These are phyloP conservation scores for Monosporascus sp. DNA, from an alignment of 2,329 filamentous ascomycete species.

Conservation along the genomic window DNA sequence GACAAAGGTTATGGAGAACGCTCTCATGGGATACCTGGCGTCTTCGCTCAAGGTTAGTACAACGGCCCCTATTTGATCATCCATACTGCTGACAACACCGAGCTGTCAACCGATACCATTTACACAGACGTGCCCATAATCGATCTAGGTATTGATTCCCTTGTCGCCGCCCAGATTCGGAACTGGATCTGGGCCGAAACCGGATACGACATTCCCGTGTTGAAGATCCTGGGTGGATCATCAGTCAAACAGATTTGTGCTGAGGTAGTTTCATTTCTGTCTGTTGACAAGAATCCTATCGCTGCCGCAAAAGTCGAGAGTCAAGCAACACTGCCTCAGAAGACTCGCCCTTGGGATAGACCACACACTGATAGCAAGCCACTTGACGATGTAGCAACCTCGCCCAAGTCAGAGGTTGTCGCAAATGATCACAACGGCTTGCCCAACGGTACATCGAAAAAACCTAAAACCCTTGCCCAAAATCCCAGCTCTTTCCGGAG, in stretches of 20 bases:
- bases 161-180: constrained; percentile 26
- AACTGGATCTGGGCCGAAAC: constrained; percentile 38
- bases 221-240: constrained; percentile 32
- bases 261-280: neutral
- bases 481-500: neutral
- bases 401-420: too few relatives aligned
- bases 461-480: too few relatives aligned
- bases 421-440: too few relatives aligned
- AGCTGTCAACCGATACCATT: constrained; percentile 1
- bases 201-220: constrained; percentile 32
- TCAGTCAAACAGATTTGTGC: neutral
- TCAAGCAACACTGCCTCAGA: too few relatives aligned
- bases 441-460: too few relatives aligned
- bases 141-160: constrained; percentile 3
- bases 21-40: neutral
- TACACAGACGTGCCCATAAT: constrained; percentile 1
- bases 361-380: too few relatives aligned
- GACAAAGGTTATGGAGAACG: neutral
- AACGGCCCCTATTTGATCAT: neutral
- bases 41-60: neutral
- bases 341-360: too few relatives aligned
- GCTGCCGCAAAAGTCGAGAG: neutral
- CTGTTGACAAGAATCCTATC: neutral
- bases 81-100: neutral
- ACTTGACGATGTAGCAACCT: too few relatives aligned